phyloP scores from a whole-genome alignment of 2,329 filamentous ascomycete genomes.

The Calonectria montana region DNA sequence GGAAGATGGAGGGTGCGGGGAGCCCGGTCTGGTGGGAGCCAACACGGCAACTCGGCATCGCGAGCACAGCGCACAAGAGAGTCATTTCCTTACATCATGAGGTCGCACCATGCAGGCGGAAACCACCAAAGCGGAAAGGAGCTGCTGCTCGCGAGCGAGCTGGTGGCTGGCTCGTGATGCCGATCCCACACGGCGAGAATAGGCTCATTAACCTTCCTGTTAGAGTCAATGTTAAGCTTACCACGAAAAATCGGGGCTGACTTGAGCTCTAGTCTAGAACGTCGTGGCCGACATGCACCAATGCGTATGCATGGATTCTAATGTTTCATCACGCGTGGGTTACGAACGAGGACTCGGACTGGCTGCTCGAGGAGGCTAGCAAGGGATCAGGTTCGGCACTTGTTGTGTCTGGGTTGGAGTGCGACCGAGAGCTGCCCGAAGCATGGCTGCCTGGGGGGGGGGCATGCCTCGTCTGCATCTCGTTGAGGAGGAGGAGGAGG shows the following conservation, averaged over 20 bases:
- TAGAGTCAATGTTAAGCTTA: constrained; percentile 26
- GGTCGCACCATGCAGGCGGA: not conserved
- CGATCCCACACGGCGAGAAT: constrained; percentile 8
- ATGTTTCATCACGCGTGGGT: constrained; percentile 25
- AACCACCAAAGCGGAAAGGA: not conserved
- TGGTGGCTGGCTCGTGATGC: not conserved
- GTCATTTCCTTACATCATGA: constrained; percentile 14
- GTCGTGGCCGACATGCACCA: not conserved
- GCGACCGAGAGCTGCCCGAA: constrained; percentile 7
- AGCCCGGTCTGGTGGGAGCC: constrained; percentile 24
- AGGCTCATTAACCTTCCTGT: constrained; percentile 20
- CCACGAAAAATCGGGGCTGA: not conserved
- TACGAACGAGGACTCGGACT: not conserved
- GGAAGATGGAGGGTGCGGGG: constrained; percentile 31
- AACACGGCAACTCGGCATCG: constrained; percentile 36
- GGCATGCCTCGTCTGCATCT: not conserved
- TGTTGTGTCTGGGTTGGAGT: not conserved
- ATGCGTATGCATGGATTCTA: constrained; percentile 2
- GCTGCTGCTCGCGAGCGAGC: not conserved
- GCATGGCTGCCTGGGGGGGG: not conserved
- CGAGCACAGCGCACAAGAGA: not conserved
- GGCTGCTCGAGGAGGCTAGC: not conserved
- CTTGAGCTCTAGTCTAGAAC: constrained; percentile 11
- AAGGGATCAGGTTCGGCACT: constrained; percentile 10
- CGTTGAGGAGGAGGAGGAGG: not conserved